Evolutionary conservation across 345 rosid genomes (phyloP).

Genomic region (Gynandropsis gynandra): DNA sequence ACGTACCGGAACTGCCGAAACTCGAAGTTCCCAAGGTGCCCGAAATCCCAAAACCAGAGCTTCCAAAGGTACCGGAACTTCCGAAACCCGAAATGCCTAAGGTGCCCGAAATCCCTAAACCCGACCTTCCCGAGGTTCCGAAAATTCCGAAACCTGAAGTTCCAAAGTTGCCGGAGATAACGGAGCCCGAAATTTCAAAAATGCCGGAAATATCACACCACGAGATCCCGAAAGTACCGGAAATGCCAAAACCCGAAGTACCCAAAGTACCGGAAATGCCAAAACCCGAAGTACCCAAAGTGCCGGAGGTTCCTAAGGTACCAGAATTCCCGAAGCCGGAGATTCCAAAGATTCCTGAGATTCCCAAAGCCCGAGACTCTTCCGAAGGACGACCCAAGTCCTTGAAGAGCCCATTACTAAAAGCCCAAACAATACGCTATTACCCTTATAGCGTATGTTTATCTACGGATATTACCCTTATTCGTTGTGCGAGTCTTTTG

Average conservation of each 20-base stretch:
- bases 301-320: not conserved
- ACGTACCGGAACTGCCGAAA: slow-evolving; percentile 3
- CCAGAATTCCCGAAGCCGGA: not conserved
- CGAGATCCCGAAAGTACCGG: slow-evolving; percentile 5
- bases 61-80: not conserved
- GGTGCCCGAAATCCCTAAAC: slow-evolving; percentile 8
- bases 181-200: too few species aligned
- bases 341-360: not conserved
- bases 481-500: too few species aligned
- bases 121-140: slow-evolving; percentile 12
- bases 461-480: not conserved
- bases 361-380: slow-evolving; percentile 1
- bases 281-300: slow-evolving; percentile 13
- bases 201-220: slow-evolving; percentile 14
- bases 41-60: not conserved
- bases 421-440: not conserved
- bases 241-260: slow-evolving; percentile 1
- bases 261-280: slow-evolving; percentile 5
- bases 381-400: not conserved
- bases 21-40: slow-evolving; percentile 1
- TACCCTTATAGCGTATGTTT: not conserved
- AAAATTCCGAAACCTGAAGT: not conserved
- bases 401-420: not conserved
- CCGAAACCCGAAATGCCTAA: slow-evolving; percentile 17
- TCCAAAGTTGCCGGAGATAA: too few species aligned